A percentile compares a stretch with the other conserved stretches of the same genome.
Evolutionary conservation across 345 rosid species (phyloP).

Genomic region (Populus ilicifolia): DNA sequence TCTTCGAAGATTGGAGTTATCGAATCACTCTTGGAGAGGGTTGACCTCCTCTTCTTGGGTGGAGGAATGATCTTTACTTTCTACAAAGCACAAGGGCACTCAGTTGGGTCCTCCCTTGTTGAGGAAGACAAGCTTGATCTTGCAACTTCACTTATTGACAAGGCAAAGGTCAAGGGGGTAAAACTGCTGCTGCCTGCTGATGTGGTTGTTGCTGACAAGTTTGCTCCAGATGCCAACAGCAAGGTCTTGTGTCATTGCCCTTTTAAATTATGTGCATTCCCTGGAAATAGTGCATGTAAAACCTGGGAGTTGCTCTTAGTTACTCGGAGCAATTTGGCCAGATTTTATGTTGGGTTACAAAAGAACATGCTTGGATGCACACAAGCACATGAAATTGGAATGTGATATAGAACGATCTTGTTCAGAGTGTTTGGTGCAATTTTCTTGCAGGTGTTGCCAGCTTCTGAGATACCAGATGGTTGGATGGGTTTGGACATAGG

Average conservation of each 20-base stretch:
- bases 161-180: slow-evolving; percentile 84
- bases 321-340: no score
- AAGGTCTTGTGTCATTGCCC: slow-evolving; percentile 41
- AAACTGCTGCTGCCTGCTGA: slow-evolving; percentile 73
- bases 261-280: background rate
- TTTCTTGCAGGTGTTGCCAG: slow-evolving; percentile 63
- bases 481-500: slow-evolving; percentile 98
- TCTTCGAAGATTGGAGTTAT: slow-evolving; percentile 94
- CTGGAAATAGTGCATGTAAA: background rate
- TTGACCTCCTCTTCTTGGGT: slow-evolving; percentile 71
- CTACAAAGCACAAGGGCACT: slow-evolving; percentile 72
- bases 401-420: background rate
- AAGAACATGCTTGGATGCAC: background rate
- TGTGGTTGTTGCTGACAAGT: slow-evolving; percentile 86
- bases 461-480: slow-evolving; percentile 72
- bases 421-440: slow-evolving; percentile 1
- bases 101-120: slow-evolving; percentile 80
- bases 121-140: slow-evolving; percentile 81
- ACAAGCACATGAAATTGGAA: background rate
- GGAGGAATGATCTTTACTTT: slow-evolving; percentile 97
- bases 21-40: slow-evolving; percentile 70
- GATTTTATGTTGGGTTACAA: background rate
- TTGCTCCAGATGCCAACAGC: slow-evolving; percentile 85
- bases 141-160: slow-evolving; percentile 67
- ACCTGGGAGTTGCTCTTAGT: background rate